Evolutionary conservation across 2,329 filamentous ascomycete genomes (phyloP).

Genomic region (Hirsutella thompsonii): DNA sequence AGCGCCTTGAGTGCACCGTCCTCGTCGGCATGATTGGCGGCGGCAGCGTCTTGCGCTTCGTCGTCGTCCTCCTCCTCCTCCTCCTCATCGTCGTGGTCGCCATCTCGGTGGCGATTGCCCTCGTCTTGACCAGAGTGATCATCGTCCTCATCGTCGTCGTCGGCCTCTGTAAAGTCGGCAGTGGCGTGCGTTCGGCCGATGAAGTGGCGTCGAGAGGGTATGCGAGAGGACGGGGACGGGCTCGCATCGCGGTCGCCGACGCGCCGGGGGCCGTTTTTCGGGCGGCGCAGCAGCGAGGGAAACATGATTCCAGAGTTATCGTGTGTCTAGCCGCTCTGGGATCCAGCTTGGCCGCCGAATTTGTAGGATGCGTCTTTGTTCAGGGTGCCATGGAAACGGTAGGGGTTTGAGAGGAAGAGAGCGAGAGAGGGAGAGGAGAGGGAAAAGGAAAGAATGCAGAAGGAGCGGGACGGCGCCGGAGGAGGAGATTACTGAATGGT

Average conservation of each 20-base stretch:
- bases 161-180: conserved; percentile 52
- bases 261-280: conserved; percentile 20
- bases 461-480: no score
- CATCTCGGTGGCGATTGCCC: conserved; percentile 30
- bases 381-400: conserved; percentile 4
- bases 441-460: neutral
- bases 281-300: conserved; percentile 21
- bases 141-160: conserved; percentile 37
- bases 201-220: conserved; percentile 13
- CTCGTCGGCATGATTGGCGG: conserved; percentile 34
- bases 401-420: neutral
- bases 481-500: no score
- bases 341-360: conserved; percentile 10
- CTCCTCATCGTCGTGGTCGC: conserved; percentile 20
- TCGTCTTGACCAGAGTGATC: conserved; percentile 21
- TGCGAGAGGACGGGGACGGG: conserved; percentile 18
- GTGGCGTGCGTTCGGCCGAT: conserved; percentile 35
- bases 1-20: conserved; percentile 17
- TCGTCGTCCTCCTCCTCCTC: conserved; percentile 25
- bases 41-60: conserved; percentile 30
- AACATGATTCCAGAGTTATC: conserved; percentile 17
- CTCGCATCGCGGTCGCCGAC: conserved; percentile 15
- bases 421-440: neutral
- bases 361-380: conserved; percentile 9
- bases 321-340: conserved; percentile 2